Evolutionary conservation across 257 asterid species (phyloP), one percentile per base, ranked within the genome.

Genomic region (Solanum tacnaense): DNA sequence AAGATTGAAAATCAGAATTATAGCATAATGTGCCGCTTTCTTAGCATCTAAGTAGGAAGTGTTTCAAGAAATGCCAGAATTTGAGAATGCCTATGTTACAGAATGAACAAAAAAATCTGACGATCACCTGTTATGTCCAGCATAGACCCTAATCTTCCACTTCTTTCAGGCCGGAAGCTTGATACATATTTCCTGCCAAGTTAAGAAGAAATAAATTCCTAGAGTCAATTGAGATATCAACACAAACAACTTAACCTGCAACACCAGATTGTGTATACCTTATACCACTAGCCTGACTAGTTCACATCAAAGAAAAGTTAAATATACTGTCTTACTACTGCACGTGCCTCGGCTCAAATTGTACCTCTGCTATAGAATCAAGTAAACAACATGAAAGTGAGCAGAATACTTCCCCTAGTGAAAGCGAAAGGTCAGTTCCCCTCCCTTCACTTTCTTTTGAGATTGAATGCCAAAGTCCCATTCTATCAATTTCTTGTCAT

Each of bases 111-210:
- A 49, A 71, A 71, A 89, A 88, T 84, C 68, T 88, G 89, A 86
- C 81, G 84, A 84, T 89, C 92, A 95, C 98, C 98, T 78, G 90
- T 90, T 83, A 87, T 88, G 88, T 94, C 96, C 83, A 95, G 88
- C 90, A 88, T 87, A 91, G 93, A 62, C 92, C 98, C 98, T 78
- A 93, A 58, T 84, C 91, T 94, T 89, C 98, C 98, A 89, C 89
- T 87, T 89, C 96, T 93, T 89, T 91, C 93, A 82, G 94, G 82
- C 90, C 96, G 90, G 90, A 95, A 94, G 94, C 98, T 94, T 83
- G 96, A 94, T 68, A 90, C 78, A 84, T 91, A 95, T 90, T 88
- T 94, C 96, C 96, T 94, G 95, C 84, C 90, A 83, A 91, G 87
- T 83, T 21, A 71, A 86, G 76, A 49, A 29, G 58, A 25, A 38